A percentile compares a stretch with the other conserved stretches of the same genome.
phyloP scores from a whole-genome alignment of 148 eudicot species.

The Suaeda aralocaspica region DNA sequence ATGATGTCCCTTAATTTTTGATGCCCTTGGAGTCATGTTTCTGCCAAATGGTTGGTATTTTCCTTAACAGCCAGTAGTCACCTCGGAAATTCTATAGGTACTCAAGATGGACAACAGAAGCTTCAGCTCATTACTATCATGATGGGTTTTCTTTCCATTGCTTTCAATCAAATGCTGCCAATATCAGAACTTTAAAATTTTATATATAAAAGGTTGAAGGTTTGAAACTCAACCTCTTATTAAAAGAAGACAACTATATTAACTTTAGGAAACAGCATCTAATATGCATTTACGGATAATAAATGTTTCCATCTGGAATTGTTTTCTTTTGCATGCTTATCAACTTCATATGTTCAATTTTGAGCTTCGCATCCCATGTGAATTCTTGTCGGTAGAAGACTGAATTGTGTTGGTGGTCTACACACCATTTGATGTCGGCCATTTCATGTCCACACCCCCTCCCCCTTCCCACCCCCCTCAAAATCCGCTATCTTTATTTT shows the following conservation, averaged over 20 bases:
- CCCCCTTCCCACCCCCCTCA: too few species aligned
- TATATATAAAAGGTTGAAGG: slow-evolving; percentile 7
- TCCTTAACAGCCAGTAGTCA: slow-evolving; percentile 53
- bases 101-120: slow-evolving; percentile 41
- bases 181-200: background rate
- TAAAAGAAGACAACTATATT: background rate
- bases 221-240: background rate
- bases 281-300: background rate
- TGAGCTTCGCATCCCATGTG: background rate
- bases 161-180: slow-evolving; percentile 19
- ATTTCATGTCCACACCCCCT: too few species aligned
- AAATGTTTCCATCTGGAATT: background rate
- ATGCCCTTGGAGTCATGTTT: slow-evolving; percentile 2
- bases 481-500: too few species aligned
- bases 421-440: too few species aligned
- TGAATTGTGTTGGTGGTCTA: background rate
- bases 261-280: background rate
- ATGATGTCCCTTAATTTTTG: background rate
- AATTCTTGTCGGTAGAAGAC: background rate
- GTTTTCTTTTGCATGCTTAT: too few species aligned
- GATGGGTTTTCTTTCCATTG: slow-evolving; percentile 29
- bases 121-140: slow-evolving; percentile 33
- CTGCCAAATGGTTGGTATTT: slow-evolving; percentile 6
- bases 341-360: slow-evolving; percentile 8
- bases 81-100: slow-evolving; percentile 23